phyloP scores from a whole-genome alignment of 441 rosid genomes.

The Capsella rubella region DNA sequence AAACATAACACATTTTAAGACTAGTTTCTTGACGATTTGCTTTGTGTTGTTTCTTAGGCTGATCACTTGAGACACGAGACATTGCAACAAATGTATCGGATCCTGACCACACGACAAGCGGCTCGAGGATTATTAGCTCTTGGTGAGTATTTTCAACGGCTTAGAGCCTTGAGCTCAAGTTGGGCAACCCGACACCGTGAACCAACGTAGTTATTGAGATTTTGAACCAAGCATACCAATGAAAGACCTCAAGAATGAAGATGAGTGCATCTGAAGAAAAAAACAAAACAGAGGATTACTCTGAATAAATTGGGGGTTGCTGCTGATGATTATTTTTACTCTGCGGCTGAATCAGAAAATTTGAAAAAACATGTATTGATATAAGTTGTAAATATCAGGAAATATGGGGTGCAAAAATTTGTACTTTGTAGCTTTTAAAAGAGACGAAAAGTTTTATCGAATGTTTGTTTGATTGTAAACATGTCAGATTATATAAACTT shows the following conservation, averaged over 20 bases:
- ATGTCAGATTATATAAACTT: slow-evolving; percentile 18
- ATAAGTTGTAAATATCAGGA: slow-evolving; percentile 43
- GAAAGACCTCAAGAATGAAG: slow-evolving; percentile 15
- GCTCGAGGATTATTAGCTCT: slow-evolving; percentile 86
- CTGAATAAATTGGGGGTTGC: slow-evolving; percentile 38
- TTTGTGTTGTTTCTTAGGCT: slow-evolving; percentile 56
- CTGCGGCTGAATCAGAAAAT: slow-evolving; percentile 31
- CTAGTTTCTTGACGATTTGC: slow-evolving; percentile 2
- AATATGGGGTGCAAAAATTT: slow-evolving; percentile 33
- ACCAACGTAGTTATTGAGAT: slow-evolving; percentile 54
- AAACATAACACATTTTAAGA: background rate
- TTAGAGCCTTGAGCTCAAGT: slow-evolving; percentile 73
- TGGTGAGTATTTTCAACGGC: slow-evolving; percentile 90
- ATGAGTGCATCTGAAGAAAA: slow-evolving; percentile 20
- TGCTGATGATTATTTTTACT: slow-evolving; percentile 39
- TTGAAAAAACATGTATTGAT: slow-evolving; percentile 33
- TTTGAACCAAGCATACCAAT: background rate
- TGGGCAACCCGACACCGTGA: slow-evolving; percentile 80
- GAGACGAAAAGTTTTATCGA: slow-evolving; percentile 30
- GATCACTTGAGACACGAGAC: slow-evolving; percentile 92
- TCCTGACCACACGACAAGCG: slow-evolving; percentile 78
- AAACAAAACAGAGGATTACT: slow-evolving; percentile 30
- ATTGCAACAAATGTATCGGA: slow-evolving; percentile 76
- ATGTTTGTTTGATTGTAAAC: slow-evolving; percentile 44
- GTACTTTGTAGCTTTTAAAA: slow-evolving; percentile 29